A percentile compares a stretch with the other conserved stretches of the same genome.
phyloP scores from a whole-genome alignment of 2,329 filamentous ascomycete genomes.

The Fusarium caatingaense region DNA sequence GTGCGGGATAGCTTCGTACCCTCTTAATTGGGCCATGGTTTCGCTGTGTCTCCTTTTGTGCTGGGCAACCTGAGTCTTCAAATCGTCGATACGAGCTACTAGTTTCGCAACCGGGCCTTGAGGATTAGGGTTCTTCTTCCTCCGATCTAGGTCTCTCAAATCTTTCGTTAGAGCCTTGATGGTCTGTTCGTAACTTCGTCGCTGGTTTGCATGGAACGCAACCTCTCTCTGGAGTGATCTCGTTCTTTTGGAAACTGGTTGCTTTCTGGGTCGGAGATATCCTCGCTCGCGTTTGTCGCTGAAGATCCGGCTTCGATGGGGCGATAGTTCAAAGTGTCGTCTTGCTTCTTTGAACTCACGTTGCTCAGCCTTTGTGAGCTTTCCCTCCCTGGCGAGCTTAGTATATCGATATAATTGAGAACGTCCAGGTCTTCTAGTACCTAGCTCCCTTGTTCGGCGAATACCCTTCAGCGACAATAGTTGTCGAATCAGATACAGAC shows the following conservation, averaged over 20 bases:
- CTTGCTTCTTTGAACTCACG: conserved; percentile 52
- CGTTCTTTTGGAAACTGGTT: conserved; percentile 36
- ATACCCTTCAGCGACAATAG: conserved; percentile 50
- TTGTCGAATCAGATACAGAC: conserved; percentile 55
- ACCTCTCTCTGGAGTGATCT: conserved; percentile 46
- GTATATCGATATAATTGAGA: conserved; percentile 51
- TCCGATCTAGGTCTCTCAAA: neutral
- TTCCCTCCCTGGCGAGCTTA: conserved; percentile 46
- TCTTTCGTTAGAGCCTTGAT: conserved; percentile 33
- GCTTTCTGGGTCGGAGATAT: neutral
- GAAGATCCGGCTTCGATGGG: conserved; percentile 43
- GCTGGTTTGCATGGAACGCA: conserved; percentile 49
- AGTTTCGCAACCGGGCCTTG: conserved; percentile 10
- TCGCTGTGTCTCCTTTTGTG: conserved; percentile 45
- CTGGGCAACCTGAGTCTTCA: conserved; percentile 42
- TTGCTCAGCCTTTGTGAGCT: conserved; percentile 49
- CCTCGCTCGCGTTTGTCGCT: conserved; percentile 9
- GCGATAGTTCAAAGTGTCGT: conserved; percentile 49
- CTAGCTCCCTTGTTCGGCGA: conserved; percentile 44
- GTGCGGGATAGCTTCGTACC: conserved; percentile 40
- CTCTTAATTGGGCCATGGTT: conserved; percentile 48
- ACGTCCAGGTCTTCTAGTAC: conserved; percentile 49
- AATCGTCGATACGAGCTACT: conserved; percentile 32
- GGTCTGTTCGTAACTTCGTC: conserved; percentile 46
- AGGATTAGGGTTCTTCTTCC: neutral